Evolutionary conservation across 2,329 filamentous ascomycete species (phyloP).

Genomic region (Diplodia corticola): DNA sequence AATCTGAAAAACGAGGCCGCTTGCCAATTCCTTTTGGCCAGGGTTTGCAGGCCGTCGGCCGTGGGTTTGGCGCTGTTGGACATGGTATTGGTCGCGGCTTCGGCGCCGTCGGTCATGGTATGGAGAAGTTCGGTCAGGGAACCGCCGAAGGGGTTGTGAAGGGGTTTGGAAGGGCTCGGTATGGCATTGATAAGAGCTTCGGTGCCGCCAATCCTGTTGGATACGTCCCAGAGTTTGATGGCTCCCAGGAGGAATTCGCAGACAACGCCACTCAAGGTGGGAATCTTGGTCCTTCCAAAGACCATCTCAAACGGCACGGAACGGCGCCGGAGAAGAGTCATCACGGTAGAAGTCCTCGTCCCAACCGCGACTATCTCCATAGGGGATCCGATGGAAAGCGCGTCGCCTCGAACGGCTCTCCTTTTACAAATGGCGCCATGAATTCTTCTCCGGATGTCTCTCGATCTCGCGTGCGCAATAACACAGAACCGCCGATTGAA

Average conservation of each 20-base stretch:
- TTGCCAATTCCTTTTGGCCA: constrained; percentile 43
- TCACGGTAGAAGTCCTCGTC: not conserved
- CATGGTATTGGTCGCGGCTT: constrained; percentile 20
- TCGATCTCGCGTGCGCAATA: not conserved
- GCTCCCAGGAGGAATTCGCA: not conserved
- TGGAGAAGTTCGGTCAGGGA: constrained; percentile 12
- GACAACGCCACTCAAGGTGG: not conserved
- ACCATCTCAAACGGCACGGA: not conserved
- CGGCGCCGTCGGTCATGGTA: constrained; percentile 11
- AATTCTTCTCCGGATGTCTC: constrained; percentile 6
- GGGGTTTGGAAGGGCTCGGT: not conserved
- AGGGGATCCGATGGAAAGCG: constrained; percentile 1
- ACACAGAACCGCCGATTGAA: not conserved
- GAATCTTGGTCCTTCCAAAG: not conserved
- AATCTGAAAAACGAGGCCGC: constrained; percentile 27
- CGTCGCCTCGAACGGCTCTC: not conserved
- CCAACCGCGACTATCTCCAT: constrained; percentile 15
- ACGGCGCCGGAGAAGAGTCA: not conserved
- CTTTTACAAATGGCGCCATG: not conserved
- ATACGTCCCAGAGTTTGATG: constrained; percentile 6
- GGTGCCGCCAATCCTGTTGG: constrained; percentile 1
- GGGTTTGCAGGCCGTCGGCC: constrained; percentile 2
- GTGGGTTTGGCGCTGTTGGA: constrained; percentile 4
- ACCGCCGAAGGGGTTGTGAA: constrained; percentile 3
- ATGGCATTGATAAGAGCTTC: constrained; percentile 2